Conservation (phyloP, 441 rosid genomes). For the Pelargonium australe region DNA sequence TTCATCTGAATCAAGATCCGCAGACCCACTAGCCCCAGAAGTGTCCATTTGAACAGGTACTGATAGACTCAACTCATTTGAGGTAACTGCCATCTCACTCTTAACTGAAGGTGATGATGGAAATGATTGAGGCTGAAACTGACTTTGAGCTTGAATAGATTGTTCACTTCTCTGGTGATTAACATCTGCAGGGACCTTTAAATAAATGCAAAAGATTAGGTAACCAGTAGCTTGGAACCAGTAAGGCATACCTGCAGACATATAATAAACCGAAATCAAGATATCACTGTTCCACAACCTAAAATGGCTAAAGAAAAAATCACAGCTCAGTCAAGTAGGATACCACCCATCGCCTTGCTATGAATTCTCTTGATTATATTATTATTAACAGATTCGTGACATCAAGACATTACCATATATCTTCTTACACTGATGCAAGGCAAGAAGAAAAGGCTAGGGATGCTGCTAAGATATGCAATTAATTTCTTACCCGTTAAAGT, state of each 20-base stretch:
- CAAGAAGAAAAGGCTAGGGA: not conserved
- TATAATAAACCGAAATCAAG: conserved; percentile 13
- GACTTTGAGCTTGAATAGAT: conserved; percentile 42
- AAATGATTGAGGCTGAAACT: conserved; percentile 35
- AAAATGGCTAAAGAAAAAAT: not conserved
- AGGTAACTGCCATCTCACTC: conserved; percentile 53
- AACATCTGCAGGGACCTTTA: conserved; percentile 72
- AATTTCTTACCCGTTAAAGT: not conserved
- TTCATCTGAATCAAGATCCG: conserved; percentile 59
- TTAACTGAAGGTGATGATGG: conserved; percentile 38
- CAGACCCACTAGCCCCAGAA: conserved; percentile 38
- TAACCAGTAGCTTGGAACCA: conserved; percentile 11
- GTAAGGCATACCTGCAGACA: not conserved
- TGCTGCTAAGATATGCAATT: not conserved
- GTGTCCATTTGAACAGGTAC: conserved; percentile 36
- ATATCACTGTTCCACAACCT: not conserved
- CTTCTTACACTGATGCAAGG: not conserved
- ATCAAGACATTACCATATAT: not conserved
- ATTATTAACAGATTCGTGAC: not conserved
- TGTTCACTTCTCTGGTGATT: conserved; percentile 41
- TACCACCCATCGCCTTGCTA: not conserved
- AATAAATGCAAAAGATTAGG: conserved; percentile 41
- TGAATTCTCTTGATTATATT: not conserved
- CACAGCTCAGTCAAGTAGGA: not conserved
- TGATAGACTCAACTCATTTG: conserved; percentile 53